Evolutionary conservation across 306 rosid species (phyloP).

Genomic region (Vicia villosa): DNA sequence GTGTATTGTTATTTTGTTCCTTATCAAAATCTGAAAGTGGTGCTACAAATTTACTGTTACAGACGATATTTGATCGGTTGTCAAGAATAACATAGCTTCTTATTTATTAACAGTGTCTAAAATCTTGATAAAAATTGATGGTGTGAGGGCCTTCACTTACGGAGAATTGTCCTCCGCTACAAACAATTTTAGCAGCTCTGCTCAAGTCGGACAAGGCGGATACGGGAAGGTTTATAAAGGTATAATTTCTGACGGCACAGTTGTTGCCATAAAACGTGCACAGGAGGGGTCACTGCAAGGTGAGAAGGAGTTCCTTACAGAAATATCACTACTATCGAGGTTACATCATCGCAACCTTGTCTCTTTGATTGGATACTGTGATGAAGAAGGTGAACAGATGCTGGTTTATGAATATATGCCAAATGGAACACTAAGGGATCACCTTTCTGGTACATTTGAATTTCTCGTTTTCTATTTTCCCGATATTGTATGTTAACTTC

Average conservation of each 20-base stretch:
- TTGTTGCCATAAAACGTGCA: slow-evolving; percentile 88
- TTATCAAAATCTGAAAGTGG: background rate
- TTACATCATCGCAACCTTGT: slow-evolving; percentile 88
- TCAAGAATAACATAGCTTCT: slow-evolving; percentile 34
- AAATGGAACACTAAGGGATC: slow-evolving; percentile 87
- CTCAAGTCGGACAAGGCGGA: slow-evolving; percentile 80
- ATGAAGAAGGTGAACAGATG: slow-evolving; percentile 92
- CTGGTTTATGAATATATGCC: slow-evolving; percentile 91
- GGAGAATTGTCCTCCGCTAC: slow-evolving; percentile 70
- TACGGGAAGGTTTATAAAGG: slow-evolving; percentile 88
- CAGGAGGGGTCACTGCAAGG: slow-evolving; percentile 83
- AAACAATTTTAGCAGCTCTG: slow-evolving; percentile 58
- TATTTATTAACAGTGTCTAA: slow-evolving; percentile 56
- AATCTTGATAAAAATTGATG: slow-evolving; percentile 62
- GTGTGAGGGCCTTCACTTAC: slow-evolving; percentile 62
- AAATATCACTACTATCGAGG: slow-evolving; percentile 76
- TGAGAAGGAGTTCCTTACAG: slow-evolving; percentile 85
- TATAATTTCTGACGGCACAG: slow-evolving; percentile 55
- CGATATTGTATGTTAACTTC: background rate
- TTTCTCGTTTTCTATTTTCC: slow-evolving; percentile 27
- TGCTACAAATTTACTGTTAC: slow-evolving; percentile 14
- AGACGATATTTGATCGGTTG: background rate
- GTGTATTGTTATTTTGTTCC: slow-evolving; percentile 25
- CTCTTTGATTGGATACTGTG: slow-evolving; percentile 77
- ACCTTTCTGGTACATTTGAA: slow-evolving; percentile 72